Evolutionary conservation across 2,329 filamentous ascomycete species (phyloP).

Genomic region (Orbilia brochopaga): DNA sequence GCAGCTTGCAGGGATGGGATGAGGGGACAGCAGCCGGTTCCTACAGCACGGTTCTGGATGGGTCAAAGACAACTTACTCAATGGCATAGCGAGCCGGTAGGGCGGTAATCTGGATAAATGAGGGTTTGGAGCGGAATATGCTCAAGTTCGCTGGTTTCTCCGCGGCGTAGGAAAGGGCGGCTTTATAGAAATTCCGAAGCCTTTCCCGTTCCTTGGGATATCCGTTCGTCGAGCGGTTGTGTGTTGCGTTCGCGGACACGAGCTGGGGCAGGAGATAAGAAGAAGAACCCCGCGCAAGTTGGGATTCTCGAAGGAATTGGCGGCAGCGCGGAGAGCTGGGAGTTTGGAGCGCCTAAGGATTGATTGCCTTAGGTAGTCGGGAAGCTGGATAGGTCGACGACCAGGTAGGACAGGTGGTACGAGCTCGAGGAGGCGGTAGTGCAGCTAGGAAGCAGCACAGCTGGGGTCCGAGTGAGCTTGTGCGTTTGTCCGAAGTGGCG

Average conservation of each 20-base stretch:
- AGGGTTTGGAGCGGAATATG: constrained; percentile 5
- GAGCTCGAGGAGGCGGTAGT: constrained; percentile 27
- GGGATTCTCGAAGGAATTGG: constrained; percentile 42
- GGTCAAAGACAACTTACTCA: constrained; percentile 36
- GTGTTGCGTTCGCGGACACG: constrained; percentile 21
- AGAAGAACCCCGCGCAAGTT: constrained; percentile 26
- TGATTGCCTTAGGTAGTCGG: constrained; percentile 45
- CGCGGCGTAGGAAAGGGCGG: constrained; percentile 18
- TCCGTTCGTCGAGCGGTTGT: constrained; percentile 19
- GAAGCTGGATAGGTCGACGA: constrained; percentile 7
- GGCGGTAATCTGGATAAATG: constrained; percentile 41
- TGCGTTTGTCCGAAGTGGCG: constrained; percentile 4
- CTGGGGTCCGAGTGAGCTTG: background rate
- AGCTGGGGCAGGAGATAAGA: background rate
- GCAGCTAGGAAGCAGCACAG: constrained; percentile 10
- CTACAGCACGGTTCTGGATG: background rate
- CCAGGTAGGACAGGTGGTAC: constrained; percentile 39
- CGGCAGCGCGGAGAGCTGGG: constrained; percentile 10
- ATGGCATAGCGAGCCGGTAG: constrained; percentile 52
- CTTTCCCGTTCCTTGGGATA: constrained; percentile 16
- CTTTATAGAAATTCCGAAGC: constrained; percentile 42
- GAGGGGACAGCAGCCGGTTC: too few relatives aligned
- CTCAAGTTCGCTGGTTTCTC: constrained; percentile 25
- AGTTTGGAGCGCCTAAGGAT: constrained; percentile 45
- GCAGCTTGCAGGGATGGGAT: background rate